These are phyloP conservation scores for Pseudogymnoascus pannorum DNA, from an alignment of 2,329 filamentous ascomycete species.

Conservation along the genomic window DNA sequence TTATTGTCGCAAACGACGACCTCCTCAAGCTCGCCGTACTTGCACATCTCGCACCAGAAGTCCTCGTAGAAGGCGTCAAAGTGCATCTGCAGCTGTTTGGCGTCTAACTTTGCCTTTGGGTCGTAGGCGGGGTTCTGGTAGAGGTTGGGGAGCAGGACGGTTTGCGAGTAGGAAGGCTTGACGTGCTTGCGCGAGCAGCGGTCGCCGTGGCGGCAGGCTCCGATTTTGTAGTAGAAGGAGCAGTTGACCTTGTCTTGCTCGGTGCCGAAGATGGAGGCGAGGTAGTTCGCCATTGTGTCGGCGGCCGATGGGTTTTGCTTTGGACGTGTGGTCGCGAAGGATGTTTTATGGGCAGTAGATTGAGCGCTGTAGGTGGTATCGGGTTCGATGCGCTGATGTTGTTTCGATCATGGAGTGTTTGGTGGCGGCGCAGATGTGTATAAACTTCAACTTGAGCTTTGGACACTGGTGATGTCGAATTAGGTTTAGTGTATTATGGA, in stretches of 20 bases:
- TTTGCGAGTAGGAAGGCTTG: conserved; percentile 97
- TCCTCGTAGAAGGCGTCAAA: conserved; percentile 99
- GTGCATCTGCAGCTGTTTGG: conserved; percentile 94
- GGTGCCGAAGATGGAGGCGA: conserved; percentile 98
- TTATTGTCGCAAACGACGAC: conserved; percentile 99
- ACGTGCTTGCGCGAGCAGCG: conserved; percentile 98
- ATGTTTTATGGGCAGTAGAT: not conserved
- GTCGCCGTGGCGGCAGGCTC: conserved; percentile 95
- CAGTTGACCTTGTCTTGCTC: conserved; percentile 99
- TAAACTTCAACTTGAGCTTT: conserved; percentile 8
- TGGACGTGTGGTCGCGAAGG: not conserved
- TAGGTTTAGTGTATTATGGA: not conserved
- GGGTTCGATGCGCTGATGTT: not conserved
- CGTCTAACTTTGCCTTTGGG: conserved; percentile 93
- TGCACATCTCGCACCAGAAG: conserved; percentile 99
- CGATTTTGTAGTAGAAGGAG: conserved; percentile 99
- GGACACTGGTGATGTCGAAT: not conserved
- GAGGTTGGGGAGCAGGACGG: conserved; percentile 94
- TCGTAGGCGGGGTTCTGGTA: conserved; percentile 99
- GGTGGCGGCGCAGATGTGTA: conserved; percentile 7
- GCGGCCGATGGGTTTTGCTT: not conserved
- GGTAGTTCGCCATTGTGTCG: conserved; percentile 81
- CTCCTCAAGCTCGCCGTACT: conserved; percentile 95
- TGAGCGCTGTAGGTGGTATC: not conserved
- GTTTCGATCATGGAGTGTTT: not conserved